Evolutionary conservation across 2,329 filamentous ascomycete genomes (phyloP), one percentile per base, ranked within the genome.

Genomic region (Alternaria hordeiaustralica): DNA sequence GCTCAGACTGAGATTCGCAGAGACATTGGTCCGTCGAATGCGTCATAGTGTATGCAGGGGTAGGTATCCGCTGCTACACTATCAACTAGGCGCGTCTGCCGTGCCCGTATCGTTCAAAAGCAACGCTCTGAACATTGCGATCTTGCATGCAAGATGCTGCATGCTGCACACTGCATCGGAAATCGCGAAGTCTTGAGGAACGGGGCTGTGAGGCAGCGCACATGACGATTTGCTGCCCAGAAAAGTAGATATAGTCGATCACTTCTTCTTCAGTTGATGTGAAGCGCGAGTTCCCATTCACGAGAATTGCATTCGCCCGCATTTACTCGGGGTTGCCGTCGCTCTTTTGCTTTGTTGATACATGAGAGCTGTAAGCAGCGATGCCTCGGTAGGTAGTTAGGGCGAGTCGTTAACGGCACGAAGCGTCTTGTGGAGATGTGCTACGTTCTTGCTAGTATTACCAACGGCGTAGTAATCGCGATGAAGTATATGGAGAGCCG

Each of bases 1-100:
- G 49, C 49, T 56, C 61, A 44, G 56, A 63, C 25, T 30, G 55
- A 20, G 23, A 41, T 54, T 41, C 21, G 26, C 18, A 54, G 28
- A 21, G 21, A 54, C 30, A n/a, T 20, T 44, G 18, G 15, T 26
- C 13, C 23, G 30, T 41, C 21, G 44, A n/a, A 23, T 23, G 46
- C 50, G 44, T 58, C 51, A 65, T 49, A 10, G 11, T 44, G 15
- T 9, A 44, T 18, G 26, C 36, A 58, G 45, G 23, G 30, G 44
- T 53, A 41, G 41, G 51, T 56, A 18, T 20, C 28, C 15, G 11
- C 20, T 25, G 30, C 54, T 50, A 46, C 50, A 20, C 28, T 23
- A 46, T 28, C 33, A 36, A n/a, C 41, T 50, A 57, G 13, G 30
- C 25, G 53, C 18, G 55, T 41, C 13, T 53, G 28, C 28, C 26